Conservation (phyloP, 306 rosid genomes). For the Trifolium repens region DNA sequence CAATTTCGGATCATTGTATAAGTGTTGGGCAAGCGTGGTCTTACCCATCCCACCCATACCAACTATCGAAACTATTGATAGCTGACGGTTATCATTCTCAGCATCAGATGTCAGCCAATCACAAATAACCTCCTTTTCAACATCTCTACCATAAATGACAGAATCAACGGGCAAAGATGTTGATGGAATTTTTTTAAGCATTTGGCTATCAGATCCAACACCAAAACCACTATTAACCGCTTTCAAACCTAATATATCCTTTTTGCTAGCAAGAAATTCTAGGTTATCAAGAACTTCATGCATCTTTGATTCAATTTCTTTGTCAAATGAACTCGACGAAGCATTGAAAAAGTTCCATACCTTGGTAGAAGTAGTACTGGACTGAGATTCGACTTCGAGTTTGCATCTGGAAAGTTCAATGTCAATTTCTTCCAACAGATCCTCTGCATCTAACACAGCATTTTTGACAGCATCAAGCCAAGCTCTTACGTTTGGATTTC, state of each 20-base stretch:
- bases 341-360: conserved; percentile 5
- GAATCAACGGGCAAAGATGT: not conserved
- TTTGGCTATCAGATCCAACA: not conserved
- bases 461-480: conserved; percentile 37
- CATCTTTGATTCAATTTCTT: conserved; percentile 33
- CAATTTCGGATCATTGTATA: not conserved
- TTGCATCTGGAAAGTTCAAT: not conserved
- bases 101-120: not conserved
- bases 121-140: not conserved
- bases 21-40: not conserved
- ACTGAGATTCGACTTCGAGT: conserved; percentile 7
- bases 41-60: not conserved
- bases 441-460: conserved; percentile 24
- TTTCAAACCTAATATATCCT: conserved; percentile 30
- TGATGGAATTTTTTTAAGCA: not conserved
- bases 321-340: conserved; percentile 19
- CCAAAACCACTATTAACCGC: not conserved
- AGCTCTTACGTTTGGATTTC: not conserved
- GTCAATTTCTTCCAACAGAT: conserved; percentile 31
- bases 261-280: conserved; percentile 25
- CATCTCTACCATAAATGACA: not conserved
- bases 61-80: not conserved
- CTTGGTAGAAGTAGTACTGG: not conserved
- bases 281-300: conserved; percentile 13
- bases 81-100: no score